Conservation (phyloP, 305 asterid genomes). For the Ajuga reptans region DNA sequence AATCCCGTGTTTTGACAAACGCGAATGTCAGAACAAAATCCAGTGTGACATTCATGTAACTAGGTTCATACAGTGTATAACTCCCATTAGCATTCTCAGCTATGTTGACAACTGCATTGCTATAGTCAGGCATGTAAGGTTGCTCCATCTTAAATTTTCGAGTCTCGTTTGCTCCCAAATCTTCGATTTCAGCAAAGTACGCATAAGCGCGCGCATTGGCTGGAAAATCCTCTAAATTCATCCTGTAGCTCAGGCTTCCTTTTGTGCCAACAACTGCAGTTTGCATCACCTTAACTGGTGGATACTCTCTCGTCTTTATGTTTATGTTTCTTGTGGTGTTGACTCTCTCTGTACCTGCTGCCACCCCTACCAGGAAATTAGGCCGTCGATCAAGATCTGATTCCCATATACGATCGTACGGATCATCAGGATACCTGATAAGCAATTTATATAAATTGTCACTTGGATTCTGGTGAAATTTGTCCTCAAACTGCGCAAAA, state of each 20-base stretch:
- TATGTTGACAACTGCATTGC: conserved; percentile 89
- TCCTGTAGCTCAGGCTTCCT: conserved; percentile 66
- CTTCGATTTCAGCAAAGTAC: conserved; percentile 85
- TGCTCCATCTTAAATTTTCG: conserved; percentile 79
- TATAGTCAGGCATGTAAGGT: conserved; percentile 71
- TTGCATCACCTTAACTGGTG: conserved; percentile 96
- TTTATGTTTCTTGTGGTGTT: conserved; percentile 48
- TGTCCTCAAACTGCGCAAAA: no score
- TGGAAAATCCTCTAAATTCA: conserved; percentile 88
- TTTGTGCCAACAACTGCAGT: conserved; percentile 78
- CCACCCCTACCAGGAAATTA: conserved; percentile 81
- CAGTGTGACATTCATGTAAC: conserved; percentile 82
- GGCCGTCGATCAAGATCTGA: conserved; percentile 73
- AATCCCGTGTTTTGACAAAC: conserved; percentile 63
- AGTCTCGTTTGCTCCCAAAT: conserved; percentile 53
- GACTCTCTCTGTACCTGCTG: conserved; percentile 81
- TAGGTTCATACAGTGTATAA: conserved; percentile 78
- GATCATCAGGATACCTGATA: conserved; percentile 87
- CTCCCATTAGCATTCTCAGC: conserved; percentile 96
- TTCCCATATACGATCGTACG: conserved; percentile 93
- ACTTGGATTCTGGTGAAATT: not conserved
- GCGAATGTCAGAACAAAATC: conserved; percentile 77
- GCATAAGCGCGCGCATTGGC: conserved; percentile 90
- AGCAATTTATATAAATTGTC: no score
- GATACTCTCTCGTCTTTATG: conserved; percentile 79